Conservation (phyloP, 768 basidiomycete genomes). For the Tubosaeta sp. region DNA sequence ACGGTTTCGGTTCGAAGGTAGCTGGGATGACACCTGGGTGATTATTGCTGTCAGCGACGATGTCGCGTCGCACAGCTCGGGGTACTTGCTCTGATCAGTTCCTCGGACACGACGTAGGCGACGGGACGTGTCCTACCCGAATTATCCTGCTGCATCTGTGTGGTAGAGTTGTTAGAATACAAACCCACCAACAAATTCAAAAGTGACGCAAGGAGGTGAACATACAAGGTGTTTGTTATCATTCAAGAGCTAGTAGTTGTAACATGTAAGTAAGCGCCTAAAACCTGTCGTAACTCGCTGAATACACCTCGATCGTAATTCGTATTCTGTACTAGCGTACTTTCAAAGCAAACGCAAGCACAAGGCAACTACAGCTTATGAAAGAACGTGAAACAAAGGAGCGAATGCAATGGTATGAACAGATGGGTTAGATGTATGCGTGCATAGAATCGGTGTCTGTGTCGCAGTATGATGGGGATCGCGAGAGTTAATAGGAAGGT, state of each 20-base stretch:
- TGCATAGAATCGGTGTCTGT: constrained; percentile 6
- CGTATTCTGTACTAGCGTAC: background rate
- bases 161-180: background rate
- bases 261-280: background rate
- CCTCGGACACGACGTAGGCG: constrained; percentile 54
- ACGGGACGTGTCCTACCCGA: constrained; percentile 19
- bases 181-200: no score
- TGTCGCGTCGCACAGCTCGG: background rate
- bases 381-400: constrained; percentile 6
- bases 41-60: background rate
- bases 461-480: constrained; percentile 4
- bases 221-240: background rate
- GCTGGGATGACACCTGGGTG: constrained; percentile 43
- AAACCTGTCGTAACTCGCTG: background rate
- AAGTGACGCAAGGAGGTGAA: no score
- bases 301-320: background rate
- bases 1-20: constrained; percentile 67
- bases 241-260: background rate
- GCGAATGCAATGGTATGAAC: constrained; percentile 4
- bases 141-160: constrained; percentile 9
- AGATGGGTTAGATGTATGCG: constrained; percentile 4
- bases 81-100: constrained; percentile 46
- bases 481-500: background rate
- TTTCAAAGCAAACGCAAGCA: background rate
- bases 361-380: background rate